A percentile compares a stretch with the other conserved stretches of the same genome.
Conservation (phyloP, 1,284 basidiomycete genomes). For the Schizophyllum commune region DNA sequence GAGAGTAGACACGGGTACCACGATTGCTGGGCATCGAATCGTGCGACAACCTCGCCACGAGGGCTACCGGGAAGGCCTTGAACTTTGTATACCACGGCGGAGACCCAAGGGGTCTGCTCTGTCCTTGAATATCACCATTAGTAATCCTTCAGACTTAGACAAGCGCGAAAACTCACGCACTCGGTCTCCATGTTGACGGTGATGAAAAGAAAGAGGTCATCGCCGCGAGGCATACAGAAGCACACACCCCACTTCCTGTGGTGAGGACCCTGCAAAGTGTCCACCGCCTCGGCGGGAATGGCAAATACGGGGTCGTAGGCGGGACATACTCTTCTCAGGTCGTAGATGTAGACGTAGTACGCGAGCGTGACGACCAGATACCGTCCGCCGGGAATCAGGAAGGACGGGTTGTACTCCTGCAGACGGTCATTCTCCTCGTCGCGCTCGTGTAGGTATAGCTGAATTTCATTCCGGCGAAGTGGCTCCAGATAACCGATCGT, state of each 20-base stretch:
- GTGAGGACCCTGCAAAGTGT: too few species aligned
- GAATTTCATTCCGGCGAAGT: neutral
- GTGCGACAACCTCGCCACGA: too few species aligned
- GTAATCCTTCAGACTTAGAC: neutral
- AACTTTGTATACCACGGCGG: too few species aligned
- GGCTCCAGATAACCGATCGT: neutral
- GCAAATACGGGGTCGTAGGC: neutral
- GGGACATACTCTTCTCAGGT: neutral
- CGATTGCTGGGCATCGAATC: too few species aligned
- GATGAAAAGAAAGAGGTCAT: neutral
- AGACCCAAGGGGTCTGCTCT: too few species aligned
- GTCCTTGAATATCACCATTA: neutral
- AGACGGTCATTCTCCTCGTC: too few species aligned
- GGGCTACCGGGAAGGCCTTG: too few species aligned
- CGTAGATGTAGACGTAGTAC: neutral
- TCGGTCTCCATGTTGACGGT: neutral
- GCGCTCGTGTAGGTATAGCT: too few species aligned
- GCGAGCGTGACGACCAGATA: neutral
- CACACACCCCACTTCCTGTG: too few species aligned
- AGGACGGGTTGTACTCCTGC: too few species aligned
- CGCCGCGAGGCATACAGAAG: neutral
- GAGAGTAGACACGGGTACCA: too few species aligned
- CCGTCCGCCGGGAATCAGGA: neutral
- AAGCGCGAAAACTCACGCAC: neutral
- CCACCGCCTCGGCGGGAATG: neutral